These are phyloP conservation scores for Singerocomus rubriflavus DNA, from an alignment of 1,284 basidiomycete genomes.

Conservation along the genomic window DNA sequence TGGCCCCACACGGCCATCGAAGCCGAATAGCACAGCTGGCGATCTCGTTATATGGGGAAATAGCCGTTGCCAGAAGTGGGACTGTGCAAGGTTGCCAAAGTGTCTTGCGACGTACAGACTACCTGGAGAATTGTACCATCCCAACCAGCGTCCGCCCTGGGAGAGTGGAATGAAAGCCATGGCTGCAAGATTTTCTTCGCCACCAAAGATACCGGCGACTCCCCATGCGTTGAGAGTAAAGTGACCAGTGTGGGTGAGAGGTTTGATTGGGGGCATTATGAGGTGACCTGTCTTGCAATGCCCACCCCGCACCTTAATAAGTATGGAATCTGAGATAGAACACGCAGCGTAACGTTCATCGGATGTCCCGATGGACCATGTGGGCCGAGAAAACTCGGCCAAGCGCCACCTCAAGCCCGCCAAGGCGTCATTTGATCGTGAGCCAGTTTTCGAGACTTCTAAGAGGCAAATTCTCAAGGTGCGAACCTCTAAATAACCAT, in stretches of 20 bases:
- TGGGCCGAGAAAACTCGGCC: background rate
- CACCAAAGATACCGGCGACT: constrained; percentile 32
- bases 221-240: constrained; percentile 28
- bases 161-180: constrained; percentile 29
- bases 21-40: constrained; percentile 22
- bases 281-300: background rate
- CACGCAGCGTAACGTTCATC: background rate
- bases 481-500: no score
- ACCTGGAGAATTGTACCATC: constrained; percentile 36
- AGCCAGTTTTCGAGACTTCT: no score
- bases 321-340: background rate
- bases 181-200: constrained; percentile 32
- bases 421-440: background rate
- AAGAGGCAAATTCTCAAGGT: no score
- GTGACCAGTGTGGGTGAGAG: constrained; percentile 4
- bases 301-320: background rate
- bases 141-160: constrained; percentile 31
- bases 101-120: constrained; percentile 28
- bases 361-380: no score
- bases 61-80: constrained; percentile 26
- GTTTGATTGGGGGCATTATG: constrained; percentile 17
- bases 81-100: constrained; percentile 26
- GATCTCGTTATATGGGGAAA: constrained; percentile 25
- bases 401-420: background rate
- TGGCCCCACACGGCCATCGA: constrained; percentile 30